These are phyloP conservation scores for Stemphylium beticola DNA, from an alignment of 2,329 filamentous ascomycete genomes.

Conservation along the genomic window DNA sequence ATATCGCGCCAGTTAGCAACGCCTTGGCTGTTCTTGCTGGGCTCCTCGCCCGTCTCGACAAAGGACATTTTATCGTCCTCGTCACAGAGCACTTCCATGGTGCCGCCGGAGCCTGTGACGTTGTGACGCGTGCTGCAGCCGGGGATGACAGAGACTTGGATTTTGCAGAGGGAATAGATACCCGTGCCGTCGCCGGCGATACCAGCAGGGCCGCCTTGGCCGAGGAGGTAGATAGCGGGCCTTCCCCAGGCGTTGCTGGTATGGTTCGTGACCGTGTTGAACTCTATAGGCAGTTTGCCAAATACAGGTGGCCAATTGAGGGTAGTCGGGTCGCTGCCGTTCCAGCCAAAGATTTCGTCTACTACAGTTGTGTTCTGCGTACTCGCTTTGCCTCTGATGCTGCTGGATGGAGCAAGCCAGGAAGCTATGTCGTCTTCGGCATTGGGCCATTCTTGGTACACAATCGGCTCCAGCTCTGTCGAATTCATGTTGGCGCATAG, in stretches of 20 bases:
- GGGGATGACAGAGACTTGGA: slow-evolving; percentile 68
- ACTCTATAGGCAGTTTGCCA: slow-evolving; percentile 61
- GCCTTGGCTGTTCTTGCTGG: slow-evolving; percentile 59
- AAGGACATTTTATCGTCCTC: slow-evolving; percentile 62
- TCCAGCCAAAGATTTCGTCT: slow-evolving; percentile 74
- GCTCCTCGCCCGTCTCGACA: slow-evolving; percentile 54
- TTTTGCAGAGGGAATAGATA: slow-evolving; percentile 69
- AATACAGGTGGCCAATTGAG: slow-evolving; percentile 52
- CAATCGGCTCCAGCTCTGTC: slow-evolving; percentile 66
- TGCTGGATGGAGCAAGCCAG: slow-evolving; percentile 21
- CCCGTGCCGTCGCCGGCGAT: slow-evolving; percentile 26
- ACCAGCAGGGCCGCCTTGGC: slow-evolving; percentile 32
- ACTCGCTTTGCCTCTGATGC: slow-evolving; percentile 26
- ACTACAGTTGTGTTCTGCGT: slow-evolving; percentile 57
- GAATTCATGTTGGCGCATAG: slow-evolving; percentile 71
- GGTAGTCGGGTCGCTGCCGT: slow-evolving; percentile 58
- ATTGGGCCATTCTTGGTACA: slow-evolving; percentile 67
- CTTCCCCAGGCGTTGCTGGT: slow-evolving; percentile 45
- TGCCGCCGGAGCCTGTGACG: slow-evolving; percentile 59
- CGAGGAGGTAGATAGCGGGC: slow-evolving; percentile 71
- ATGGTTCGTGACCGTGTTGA: slow-evolving; percentile 64
- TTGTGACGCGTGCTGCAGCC: slow-evolving; percentile 68
- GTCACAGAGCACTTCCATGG: slow-evolving; percentile 67
- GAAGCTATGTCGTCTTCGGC: slow-evolving; percentile 33
- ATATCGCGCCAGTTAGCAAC: slow-evolving; percentile 53